phyloP scores from a whole-genome alignment of 139 green algal genomes.

The Medakamo hakoo region DNA sequence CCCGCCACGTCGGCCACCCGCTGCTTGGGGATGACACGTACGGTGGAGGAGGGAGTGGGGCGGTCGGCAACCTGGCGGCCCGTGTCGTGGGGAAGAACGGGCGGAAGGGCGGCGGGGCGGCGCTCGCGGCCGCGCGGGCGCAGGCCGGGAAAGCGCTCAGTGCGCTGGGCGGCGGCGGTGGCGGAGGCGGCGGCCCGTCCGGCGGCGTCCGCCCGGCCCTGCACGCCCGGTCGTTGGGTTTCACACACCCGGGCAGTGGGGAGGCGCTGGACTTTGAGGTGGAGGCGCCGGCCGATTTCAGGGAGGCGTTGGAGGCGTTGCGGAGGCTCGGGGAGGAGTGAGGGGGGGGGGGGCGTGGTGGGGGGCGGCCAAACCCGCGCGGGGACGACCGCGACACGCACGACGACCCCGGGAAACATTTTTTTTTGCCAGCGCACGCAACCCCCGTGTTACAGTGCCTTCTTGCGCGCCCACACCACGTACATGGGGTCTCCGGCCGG shows the following conservation, averaged over 20 bases:
- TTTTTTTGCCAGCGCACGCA: too few species aligned
- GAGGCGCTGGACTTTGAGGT: slow-evolving; percentile 44
- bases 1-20: slow-evolving; percentile 62
- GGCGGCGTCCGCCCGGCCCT: slow-evolving; percentile 40
- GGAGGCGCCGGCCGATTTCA: slow-evolving; percentile 47
- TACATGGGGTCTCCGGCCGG: slow-evolving; percentile 28
- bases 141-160: slow-evolving; percentile 20
- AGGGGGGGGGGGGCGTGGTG: too few species aligned
- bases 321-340: background rate
- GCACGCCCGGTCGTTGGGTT: slow-evolving; percentile 66
- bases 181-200: background rate
- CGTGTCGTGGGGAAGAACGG: slow-evolving; percentile 1
- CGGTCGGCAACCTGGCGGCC: slow-evolving; percentile 1
- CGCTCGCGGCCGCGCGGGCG: background rate
- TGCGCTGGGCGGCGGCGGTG: too few species aligned
- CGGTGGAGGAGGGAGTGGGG: too few species aligned
- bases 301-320: slow-evolving; percentile 6
- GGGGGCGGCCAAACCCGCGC: too few species aligned
- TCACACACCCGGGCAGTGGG: slow-evolving; percentile 46
- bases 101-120: slow-evolving; percentile 1
- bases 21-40: slow-evolving; percentile 84
- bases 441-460: too few species aligned
- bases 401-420: too few species aligned
- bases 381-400: too few species aligned
- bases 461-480: slow-evolving; percentile 19